A percentile compares a stretch with the other conserved stretches of the same genome.
Evolutionary conservation across 1,284 basidiomycete species (phyloP).

Genomic region (Cerioporus squamosus): DNA sequence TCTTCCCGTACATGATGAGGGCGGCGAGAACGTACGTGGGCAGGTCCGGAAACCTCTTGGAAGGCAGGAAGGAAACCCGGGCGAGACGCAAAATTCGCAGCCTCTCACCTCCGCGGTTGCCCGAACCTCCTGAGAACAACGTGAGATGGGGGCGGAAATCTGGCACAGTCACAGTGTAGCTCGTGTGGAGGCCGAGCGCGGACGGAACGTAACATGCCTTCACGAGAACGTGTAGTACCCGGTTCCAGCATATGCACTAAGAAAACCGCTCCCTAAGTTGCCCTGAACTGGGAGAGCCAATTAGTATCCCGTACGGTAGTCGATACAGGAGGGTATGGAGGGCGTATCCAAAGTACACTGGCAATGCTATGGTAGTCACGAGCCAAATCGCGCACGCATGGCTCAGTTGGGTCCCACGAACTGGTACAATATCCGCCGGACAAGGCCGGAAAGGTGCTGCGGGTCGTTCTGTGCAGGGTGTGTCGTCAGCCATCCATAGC

Average conservation of each 20-base stretch:
- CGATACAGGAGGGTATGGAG: neutral
- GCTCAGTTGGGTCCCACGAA: constrained; percentile 84
- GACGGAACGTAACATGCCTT: no score
- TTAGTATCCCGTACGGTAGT: constrained; percentile 3
- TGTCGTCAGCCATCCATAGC: neutral
- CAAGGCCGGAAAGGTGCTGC: constrained; percentile 85
- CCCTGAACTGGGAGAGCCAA: neutral
- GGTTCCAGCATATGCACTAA: no score
- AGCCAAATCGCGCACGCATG: no score
- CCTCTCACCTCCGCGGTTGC: neutral
- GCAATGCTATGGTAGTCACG: no score
- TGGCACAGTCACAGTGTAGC: no score
- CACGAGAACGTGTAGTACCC: no score
- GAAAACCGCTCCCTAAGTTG: no score
- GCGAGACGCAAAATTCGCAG: neutral
- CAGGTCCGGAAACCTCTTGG: neutral
- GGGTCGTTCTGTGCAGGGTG: constrained; percentile 78
- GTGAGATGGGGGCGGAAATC: no score
- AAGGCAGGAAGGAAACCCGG: neutral
- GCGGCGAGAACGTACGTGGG: no score
- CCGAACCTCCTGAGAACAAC: no score
- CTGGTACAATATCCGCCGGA: constrained; percentile 89
- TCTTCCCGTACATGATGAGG: no score
- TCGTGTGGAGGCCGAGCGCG: no score
- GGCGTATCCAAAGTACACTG: neutral